Base-by-base conservation (phyloP, 129 eudicot genomes). In the Helianthus tuberosus region DNA sequence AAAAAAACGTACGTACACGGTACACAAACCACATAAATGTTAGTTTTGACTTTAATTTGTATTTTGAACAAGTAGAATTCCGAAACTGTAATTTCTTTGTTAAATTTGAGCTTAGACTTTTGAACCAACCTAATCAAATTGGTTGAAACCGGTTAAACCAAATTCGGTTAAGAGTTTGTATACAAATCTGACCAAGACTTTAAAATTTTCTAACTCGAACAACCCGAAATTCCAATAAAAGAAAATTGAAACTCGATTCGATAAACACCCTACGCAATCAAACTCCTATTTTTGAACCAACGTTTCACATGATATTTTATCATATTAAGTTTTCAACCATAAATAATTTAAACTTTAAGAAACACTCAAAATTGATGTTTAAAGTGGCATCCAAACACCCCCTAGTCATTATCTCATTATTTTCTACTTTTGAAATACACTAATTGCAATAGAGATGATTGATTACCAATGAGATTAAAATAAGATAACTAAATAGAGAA, bases 331-430 rank as follows among this genome's bases (percentile, higher is more conserved):
- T 57, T 57, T 20, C 20, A 57, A 20, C 14, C 36, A 17, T 10
- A 23, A 55, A 55, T 57, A 57, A 57, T 23, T 20, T 0, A 57
- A 20, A 57, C 63, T 57, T 20, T 9, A 57, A 29, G 63, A 12
- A 57, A 8, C 63, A 57, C 63, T 57, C 14, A 57, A 57, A 57
- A 23, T 57, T 57, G 36, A 57, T 57, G 63, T 57, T 59, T 59
- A 11, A 59, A 59, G 11, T 54, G 27, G 20, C 60, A 54, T 54
- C 60, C 29, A 17, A 17, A 25, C 39, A 59, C 39, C 64, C 32
- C 27, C 16, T 59, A 27, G 64, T 25, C 64, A 59, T 59, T 25
- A 27, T 59, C 39, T 59, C 64, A 27, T 59, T 59, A 59, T 25
- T 59, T 59, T 59, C 39, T 25, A 27, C 64, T 25, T 59, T 59